These are phyloP conservation scores for Didymella exigua DNA, from an alignment of 2,329 filamentous ascomycete genomes.

Conservation along the genomic window DNA sequence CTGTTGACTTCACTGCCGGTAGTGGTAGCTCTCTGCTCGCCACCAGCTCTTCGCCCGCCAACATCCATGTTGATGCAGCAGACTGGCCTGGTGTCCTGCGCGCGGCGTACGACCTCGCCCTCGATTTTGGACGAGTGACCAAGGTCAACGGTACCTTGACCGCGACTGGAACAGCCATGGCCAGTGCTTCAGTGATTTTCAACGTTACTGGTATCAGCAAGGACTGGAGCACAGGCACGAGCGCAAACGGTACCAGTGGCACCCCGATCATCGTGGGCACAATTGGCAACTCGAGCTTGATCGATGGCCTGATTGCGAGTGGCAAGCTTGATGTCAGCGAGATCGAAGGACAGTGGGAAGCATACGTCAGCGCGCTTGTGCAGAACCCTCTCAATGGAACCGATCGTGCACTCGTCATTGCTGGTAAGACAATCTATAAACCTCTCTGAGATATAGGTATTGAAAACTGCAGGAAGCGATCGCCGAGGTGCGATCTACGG, in stretches of 20 bases:
- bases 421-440: slow-evolving; percentile 47
- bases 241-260: slow-evolving; percentile 23
- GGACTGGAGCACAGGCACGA: slow-evolving; percentile 41
- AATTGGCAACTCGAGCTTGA: slow-evolving; percentile 66
- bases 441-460: too few species aligned
- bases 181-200: slow-evolving; percentile 51
- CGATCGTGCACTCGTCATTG: slow-evolving; percentile 67
- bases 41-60: slow-evolving; percentile 36
- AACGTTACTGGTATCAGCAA: slow-evolving; percentile 49
- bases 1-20: slow-evolving; percentile 54
- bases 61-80: slow-evolving; percentile 43
- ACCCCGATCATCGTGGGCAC: slow-evolving; percentile 70
- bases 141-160: slow-evolving; percentile 64
- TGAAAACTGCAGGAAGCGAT: slow-evolving; percentile 58
- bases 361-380: slow-evolving; percentile 66
- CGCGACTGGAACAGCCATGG: slow-evolving; percentile 60
- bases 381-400: slow-evolving; percentile 63
- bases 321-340: slow-evolving; percentile 63
- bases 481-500: slow-evolving; percentile 72
- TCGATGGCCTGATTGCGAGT: slow-evolving; percentile 62
- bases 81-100: slow-evolving; percentile 73
- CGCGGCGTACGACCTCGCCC: slow-evolving; percentile 69
- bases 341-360: slow-evolving; percentile 71
- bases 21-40: slow-evolving; percentile 45
- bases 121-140: slow-evolving; percentile 74